Evolutionary conservation across 1,284 basidiomycete genomes (phyloP), one percentile per base, ranked within the genome.

Genomic region (Schizopora paradoxa): DNA sequence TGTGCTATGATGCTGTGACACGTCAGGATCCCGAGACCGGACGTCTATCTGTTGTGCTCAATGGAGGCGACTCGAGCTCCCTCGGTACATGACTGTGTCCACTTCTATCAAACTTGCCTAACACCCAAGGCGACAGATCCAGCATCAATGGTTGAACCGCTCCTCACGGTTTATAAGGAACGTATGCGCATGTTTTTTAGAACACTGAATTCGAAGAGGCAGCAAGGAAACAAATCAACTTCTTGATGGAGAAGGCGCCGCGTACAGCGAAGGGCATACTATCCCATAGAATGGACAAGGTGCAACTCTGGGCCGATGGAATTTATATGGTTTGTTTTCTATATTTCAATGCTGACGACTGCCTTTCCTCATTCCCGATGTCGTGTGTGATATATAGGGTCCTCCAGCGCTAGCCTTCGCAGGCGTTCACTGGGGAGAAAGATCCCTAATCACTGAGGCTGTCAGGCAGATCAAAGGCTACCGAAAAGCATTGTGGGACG

Each of bases 271-370:
- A 51, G 16, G 16, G n/a, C 7, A 23, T 13, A 2, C 43, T 57
- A 14, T 60, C 58, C 14, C 57, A 60, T 34, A 47, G 58, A 14
- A 55, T 49, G 13, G 57, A 58, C 43, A 33, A 41, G 8, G 36
- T 52, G 16, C 46, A 58, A 39, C 53, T 58, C 38, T 60, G 58
- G 56, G 57, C 57, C 4, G 58, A 60, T 32, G 47, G 54, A 1
- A 46, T 58, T 8, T 60, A 58, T 46, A 60, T 58, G 58, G 53
- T 56, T 21, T n/a, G n/a, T n/a, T n/a, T n/a, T n/a, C n/a, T n/a
- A n/a, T n/a, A 35, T 14, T 35, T 34, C 19, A 5, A 7, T 35
- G 4, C 22, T 35, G 18, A n/a, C n/a, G 3, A 3, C 49, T 54
- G 8, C 55, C 55, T 4, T 58, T 60, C 37, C 56, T 58, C 13